Evolutionary conservation across 306 rosid genomes (phyloP), one percentile per base, ranked within the genome.

Genomic region (Alnus glutinosa): DNA sequence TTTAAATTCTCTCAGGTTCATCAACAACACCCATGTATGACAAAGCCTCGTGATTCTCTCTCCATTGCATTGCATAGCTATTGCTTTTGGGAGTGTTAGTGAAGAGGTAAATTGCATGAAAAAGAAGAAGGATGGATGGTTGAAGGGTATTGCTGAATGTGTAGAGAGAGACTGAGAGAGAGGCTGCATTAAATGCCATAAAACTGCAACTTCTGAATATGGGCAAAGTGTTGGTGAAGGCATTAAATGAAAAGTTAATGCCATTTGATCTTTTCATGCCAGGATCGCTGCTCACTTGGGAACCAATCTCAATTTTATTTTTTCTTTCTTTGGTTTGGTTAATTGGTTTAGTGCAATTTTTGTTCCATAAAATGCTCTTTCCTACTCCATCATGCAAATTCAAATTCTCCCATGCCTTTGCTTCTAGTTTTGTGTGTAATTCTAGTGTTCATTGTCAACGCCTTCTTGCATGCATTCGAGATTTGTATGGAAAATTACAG

Each of bases 191-290:
- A 79, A 92, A 92, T 89, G 89, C 73, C 12, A 84, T n/a, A 74
- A 83, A 92, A 90, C 88, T 81, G 88, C 87, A 69, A 37, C 71
- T 85, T 88, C 86, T 86, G 89, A 78, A 81, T 28, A 46, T 78
- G 76, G 84, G 81, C 82, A 37, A 30, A 66, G 85, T 67, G 82
- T 87, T 72, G 97, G 90, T 92, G 95, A 83, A 79, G 57, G 54
- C 93, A 90, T 49, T 90, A 89, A 92, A 86, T 92, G 93, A 83
- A 79, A 81, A 88, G 90, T 92, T 47, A 92, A 89, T 92, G 93
- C 88, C 55, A 63, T 83, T 88, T 88, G 74, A 87, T 86, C 77
- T 83, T 89, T 89, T 86, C 94, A 86, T 87, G 92, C 87, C 83
- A 75, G 81, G 78, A 77, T 77, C 76, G 76, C 74, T 75, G 71